Conservation (phyloP, 2,329 filamentous ascomycete genomes). For the Neofusicoccum ribis region DNA sequence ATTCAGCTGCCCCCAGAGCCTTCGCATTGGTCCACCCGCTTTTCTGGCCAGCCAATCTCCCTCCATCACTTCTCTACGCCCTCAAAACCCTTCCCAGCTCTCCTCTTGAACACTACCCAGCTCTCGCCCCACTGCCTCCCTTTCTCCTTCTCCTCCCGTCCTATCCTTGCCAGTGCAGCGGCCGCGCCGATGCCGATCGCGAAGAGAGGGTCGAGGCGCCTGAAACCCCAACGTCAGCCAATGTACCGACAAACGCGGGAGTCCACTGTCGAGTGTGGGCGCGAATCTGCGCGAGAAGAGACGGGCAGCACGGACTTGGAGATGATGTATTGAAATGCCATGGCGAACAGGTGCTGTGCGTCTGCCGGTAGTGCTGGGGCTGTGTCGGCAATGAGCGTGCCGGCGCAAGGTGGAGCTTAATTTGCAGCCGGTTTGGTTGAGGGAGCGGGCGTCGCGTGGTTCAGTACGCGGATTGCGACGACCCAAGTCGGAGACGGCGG, state of each 20-base stretch:
- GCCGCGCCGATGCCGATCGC: slow-evolving; percentile 49
- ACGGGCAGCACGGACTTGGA: slow-evolving; percentile 40
- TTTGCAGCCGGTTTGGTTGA: no score
- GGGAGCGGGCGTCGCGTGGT: no score
- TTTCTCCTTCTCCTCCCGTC: slow-evolving; percentile 51
- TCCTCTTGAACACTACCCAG: slow-evolving; percentile 42
- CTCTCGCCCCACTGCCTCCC: slow-evolving; percentile 41
- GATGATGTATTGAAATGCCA: slow-evolving; percentile 44
- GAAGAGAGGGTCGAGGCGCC: slow-evolving; percentile 51
- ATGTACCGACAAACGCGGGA: no score
- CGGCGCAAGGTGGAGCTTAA: not conserved
- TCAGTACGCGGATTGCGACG: no score
- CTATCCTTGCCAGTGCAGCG: slow-evolving; percentile 43
- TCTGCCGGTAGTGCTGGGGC: not conserved
- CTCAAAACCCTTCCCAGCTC: slow-evolving; percentile 35
- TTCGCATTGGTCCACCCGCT: not conserved
- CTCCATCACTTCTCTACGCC: not conserved
- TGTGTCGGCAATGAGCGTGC: not conserved
- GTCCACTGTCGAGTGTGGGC: no score
- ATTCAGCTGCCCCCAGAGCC: no score
- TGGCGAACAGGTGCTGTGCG: slow-evolving; percentile 17
- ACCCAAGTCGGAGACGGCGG: no score
- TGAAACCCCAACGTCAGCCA: slow-evolving; percentile 23
- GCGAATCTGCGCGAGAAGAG: not conserved
- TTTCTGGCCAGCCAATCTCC: not conserved